Percentiles rank a stretch among this genome's conserved stretches.
Evolutionary conservation across 257 asterid species (phyloP).

Genomic region (Jasminum sambac): DNA sequence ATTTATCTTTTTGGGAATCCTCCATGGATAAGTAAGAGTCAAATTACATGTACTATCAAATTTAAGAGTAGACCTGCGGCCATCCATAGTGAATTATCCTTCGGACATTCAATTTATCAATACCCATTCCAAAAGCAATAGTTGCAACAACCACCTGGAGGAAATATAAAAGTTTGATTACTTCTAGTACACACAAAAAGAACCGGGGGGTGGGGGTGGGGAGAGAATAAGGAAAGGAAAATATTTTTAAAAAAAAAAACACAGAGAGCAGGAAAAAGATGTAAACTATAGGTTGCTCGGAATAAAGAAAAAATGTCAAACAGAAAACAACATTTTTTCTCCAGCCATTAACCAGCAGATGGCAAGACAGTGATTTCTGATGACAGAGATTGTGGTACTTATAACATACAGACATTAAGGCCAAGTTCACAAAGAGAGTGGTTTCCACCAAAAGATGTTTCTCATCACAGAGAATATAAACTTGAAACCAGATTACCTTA

Average conservation of each 20-base stretch:
- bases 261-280: background rate
- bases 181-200: too few relatives aligned
- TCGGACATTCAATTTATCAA: constrained; percentile 71
- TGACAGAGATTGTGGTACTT: background rate
- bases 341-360: background rate
- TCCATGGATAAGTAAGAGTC: constrained; percentile 3
- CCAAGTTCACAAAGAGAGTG: background rate
- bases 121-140: constrained; percentile 90
- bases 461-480: background rate
- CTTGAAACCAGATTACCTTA: background rate
- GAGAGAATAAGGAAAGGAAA: too few relatives aligned
- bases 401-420: constrained; percentile 8
- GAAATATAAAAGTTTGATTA: constrained; percentile 12
- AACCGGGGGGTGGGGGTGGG: too few relatives aligned
- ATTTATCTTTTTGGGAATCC: background rate
- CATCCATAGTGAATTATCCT: constrained; percentile 84
- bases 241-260: too few relatives aligned
- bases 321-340: constrained; percentile 1
- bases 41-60: background rate
- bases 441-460: background rate
- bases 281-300: constrained; percentile 5
- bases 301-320: background rate
- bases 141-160: constrained; percentile 87
- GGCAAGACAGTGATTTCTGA: constrained; percentile 1
- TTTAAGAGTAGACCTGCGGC: constrained; percentile 67